Conservation (phyloP, 2,329 filamentous ascomycete species). For the Trichoderma semiorbis region DNA sequence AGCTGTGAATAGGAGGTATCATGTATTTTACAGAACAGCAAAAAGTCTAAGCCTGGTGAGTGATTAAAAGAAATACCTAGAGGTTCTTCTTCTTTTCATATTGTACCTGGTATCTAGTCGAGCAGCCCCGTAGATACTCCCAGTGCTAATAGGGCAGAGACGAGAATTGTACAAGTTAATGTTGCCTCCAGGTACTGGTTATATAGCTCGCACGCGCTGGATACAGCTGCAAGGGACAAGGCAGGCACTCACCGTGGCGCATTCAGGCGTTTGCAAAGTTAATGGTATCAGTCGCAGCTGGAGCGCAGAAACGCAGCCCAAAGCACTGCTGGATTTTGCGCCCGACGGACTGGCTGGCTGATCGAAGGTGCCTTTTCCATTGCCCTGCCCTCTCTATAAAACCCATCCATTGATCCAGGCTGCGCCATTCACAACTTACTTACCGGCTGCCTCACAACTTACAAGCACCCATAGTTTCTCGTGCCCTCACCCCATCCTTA, state of each 20-base stretch:
- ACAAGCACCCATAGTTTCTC: not conserved
- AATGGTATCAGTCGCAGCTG: not conserved
- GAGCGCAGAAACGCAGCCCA: not conserved
- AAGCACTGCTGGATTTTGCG: not conserved
- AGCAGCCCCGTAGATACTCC: not conserved
- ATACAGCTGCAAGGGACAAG: not conserved
- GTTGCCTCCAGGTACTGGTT: not conserved
- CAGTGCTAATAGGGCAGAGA: not conserved
- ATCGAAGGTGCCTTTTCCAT: not conserved
- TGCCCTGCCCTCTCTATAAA: not conserved
- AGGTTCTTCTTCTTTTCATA: not conserved
- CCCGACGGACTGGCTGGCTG: not conserved
- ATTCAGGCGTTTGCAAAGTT: not conserved
- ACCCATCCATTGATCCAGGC: not conserved
- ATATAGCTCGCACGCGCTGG: not conserved
- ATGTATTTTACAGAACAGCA: not conserved
- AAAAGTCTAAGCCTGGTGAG: not conserved
- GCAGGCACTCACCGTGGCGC: not conserved
- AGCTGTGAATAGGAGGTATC: not conserved
- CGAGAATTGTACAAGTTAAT: not conserved
- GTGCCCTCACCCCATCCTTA: not conserved
- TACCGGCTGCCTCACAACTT: not conserved
- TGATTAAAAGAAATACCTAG: not conserved
- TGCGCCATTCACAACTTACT: not conserved
- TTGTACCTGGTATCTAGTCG: not conserved